These are phyloP conservation scores for Zizania latifolia DNA, from an alignment of 176 grass and related monocot species.

Conservation along the genomic window DNA sequence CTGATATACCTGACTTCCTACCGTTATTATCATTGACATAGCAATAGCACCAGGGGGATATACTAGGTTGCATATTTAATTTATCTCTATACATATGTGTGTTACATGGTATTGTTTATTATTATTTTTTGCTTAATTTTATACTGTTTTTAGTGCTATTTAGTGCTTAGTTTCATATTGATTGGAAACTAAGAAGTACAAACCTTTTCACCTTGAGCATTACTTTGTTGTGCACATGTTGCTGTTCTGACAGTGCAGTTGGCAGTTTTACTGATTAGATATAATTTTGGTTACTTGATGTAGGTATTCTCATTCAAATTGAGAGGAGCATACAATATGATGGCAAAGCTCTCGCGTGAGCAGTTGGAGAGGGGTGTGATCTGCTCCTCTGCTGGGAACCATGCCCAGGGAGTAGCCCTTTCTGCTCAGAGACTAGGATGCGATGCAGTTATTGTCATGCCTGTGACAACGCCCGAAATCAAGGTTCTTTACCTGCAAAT, in stretches of 20 bases:
- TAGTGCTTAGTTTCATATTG: not conserved
- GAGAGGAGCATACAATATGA: slow-evolving; percentile 99
- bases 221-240: not conserved
- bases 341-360: slow-evolving; percentile 74
- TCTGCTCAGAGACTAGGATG: slow-evolving; percentile 68
- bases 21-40: not conserved
- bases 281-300: slow-evolving; percentile 13
- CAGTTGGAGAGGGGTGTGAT: slow-evolving; percentile 87
- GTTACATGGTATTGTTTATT: not conserved
- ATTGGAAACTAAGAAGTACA: not conserved
- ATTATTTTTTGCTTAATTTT: not conserved
- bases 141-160: not conserved
- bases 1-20: not conserved
- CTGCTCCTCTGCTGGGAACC: slow-evolving; percentile 98
- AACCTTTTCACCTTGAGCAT: not conserved
- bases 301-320: slow-evolving; percentile 99
- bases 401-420: slow-evolving; percentile 97
- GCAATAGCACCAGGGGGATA: not conserved
- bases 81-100: not conserved
- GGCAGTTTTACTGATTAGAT: not conserved
- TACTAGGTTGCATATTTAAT: not conserved
- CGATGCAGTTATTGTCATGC: slow-evolving; percentile 98
- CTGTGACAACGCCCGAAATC: slow-evolving; percentile 98
- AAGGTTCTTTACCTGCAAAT: slow-evolving; percentile 48
- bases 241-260: not conserved